Evolutionary conservation across 257 asterid species (phyloP), one percentile per base, ranked within the genome.

Genomic region (Nicotiana undulata): DNA sequence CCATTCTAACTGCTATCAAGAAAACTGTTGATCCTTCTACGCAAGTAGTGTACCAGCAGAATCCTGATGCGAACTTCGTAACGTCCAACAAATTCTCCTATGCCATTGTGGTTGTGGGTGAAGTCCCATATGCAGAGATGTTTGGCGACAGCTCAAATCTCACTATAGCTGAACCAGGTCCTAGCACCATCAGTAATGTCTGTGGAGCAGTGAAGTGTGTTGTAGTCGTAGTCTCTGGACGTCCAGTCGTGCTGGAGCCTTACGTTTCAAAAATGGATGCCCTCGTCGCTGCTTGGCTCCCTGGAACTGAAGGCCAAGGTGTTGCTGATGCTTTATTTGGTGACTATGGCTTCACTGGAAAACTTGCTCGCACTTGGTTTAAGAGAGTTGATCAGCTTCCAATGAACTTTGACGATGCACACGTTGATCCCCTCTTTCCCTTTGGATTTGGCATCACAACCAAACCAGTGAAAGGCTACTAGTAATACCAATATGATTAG

Each of bases 251-350:
- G 80, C 59, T 92, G 11, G 88, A 90, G 88, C 95, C 98, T 0
- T 85, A 87, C n/a, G 46, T 92, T 28, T 32, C 75, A 0, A 81
- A 81, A 34, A 88, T 92, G 5, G 96, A 90, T 6, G 97, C 96
- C 3, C 82, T 93, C 5, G 97, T 92, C 26, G 98, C 98, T 10
- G 98, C 96, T 0, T 93, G 98, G 98, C 96, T 93, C 9, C 98
- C 97, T 0, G 98, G 98, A 1, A 92, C 88, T 2, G 97, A 93
- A 72, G 98, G 98, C 3, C 97, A 84, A 40, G 98, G 98, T 2
- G 87, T 93, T 32, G 85, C 98, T 2, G 96, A 92, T 80, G 89
- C 79, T 51, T 75, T 93, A 72, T 91, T 93, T 55, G 97, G 97
- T 0, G 88, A 90, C 82, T 91, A 88, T 40, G 93, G 94, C 6